Evolutionary conservation across 169 alveolate species (phyloP).

Genomic region (Fabrea salina): DNA sequence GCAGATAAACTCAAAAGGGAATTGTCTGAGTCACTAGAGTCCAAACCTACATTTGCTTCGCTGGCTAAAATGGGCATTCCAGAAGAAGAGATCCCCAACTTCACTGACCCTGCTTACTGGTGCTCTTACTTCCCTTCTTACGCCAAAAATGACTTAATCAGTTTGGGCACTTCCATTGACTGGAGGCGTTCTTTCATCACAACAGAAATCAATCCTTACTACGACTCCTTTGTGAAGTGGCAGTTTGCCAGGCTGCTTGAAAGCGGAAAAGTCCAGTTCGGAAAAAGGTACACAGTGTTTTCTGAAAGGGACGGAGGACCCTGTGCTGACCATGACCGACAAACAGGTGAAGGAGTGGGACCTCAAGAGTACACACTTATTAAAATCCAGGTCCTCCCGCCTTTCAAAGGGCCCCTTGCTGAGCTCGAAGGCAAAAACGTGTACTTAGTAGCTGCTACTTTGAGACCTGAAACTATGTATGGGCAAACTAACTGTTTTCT

Average conservation of each 20-base stretch:
- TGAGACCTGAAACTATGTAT: constrained; percentile 99
- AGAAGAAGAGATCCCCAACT: constrained; percentile 92
- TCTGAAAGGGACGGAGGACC: constrained; percentile 94
- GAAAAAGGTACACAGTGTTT: constrained; percentile 93
- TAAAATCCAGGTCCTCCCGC: constrained; percentile 84
- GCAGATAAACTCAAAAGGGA: constrained; percentile 92
- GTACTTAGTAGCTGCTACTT: constrained; percentile 95
- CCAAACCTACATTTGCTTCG: constrained; percentile 70
- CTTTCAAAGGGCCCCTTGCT: constrained; percentile 53
- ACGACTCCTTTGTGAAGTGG: constrained; percentile 96
- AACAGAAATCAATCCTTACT: constrained; percentile 97
- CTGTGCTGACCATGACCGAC: constrained; percentile 98
- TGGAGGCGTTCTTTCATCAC: constrained; percentile 99
- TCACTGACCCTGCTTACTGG: constrained; percentile 97
- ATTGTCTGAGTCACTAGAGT: constrained; percentile 46
- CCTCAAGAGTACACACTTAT: constrained; percentile 98
- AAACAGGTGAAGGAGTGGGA: constrained; percentile 93
- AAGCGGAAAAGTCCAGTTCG: constrained; percentile 76
- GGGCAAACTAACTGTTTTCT: constrained; percentile 98
- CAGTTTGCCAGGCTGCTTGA: constrained; percentile 90
- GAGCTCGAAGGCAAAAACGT: constrained; percentile 68
- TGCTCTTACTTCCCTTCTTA: constrained; percentile 96
- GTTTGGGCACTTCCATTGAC: constrained; percentile 88
- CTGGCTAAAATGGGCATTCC: constrained; percentile 91
- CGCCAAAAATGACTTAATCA: constrained; percentile 90